Evolutionary conservation across 1,284 basidiomycete genomes (phyloP).

Genomic region (Phaffia rhodozyma): DNA sequence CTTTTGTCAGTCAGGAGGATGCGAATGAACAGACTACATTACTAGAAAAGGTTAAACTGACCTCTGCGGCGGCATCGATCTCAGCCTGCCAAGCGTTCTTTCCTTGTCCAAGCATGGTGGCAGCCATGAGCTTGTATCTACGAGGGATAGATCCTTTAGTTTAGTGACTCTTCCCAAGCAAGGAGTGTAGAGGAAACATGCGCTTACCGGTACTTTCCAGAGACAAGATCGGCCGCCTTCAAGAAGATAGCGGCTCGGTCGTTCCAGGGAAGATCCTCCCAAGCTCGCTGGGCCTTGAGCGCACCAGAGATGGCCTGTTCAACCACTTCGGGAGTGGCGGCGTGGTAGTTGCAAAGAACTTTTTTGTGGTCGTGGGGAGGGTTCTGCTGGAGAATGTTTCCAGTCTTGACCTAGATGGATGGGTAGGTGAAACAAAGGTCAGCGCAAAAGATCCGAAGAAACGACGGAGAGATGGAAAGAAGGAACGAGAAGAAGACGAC

Average conservation of each 20-base stretch:
- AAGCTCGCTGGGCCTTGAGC: conserved; percentile 68
- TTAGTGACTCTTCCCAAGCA: background rate
- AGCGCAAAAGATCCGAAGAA: background rate
- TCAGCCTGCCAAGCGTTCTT: conserved; percentile 99
- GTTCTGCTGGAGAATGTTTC: conserved; percentile 59
- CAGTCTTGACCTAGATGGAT: conserved; percentile 59
- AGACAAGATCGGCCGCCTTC: conserved; percentile 87
- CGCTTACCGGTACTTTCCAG: conserved; percentile 66
- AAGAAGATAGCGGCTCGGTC: conserved; percentile 96
- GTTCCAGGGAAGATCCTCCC: conserved; percentile 91
- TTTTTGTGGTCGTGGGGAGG: conserved; percentile 54
- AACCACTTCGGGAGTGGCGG: conserved; percentile 68
- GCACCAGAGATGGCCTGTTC: conserved; percentile 75
- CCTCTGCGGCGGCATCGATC: conserved; percentile 97
- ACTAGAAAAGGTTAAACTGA: conserved; percentile 32
- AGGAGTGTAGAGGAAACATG: conserved; percentile 2
- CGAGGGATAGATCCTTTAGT: background rate
- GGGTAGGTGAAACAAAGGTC: background rate
- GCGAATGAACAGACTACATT: background rate
- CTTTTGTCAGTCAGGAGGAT: background rate
- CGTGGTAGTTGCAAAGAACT: conserved; percentile 75
- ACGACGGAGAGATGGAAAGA: background rate
- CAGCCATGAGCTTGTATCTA: conserved; percentile 76
- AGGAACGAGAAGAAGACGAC: conserved; percentile 25
- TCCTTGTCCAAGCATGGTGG: conserved; percentile 95